These are phyloP conservation scores for Colletotrichum liriopes DNA, from an alignment of 2,329 filamentous ascomycete species.

Conservation along the genomic window DNA sequence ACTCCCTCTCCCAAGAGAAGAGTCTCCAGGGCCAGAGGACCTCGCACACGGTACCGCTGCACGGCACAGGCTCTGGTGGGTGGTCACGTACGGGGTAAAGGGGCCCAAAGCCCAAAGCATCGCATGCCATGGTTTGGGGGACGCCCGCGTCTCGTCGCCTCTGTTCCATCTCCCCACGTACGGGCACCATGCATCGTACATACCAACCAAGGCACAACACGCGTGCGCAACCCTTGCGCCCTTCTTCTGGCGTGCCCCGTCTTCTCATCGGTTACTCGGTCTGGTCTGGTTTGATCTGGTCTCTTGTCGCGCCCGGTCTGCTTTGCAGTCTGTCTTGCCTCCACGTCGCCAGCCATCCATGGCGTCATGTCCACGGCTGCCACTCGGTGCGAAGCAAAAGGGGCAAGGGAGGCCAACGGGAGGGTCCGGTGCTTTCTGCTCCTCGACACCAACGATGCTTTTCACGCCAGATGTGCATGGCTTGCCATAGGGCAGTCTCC, in stretches of 20 bases:
- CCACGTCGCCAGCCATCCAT: neutral
- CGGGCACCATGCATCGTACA: neutral
- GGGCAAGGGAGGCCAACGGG: neutral
- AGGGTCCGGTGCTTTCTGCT: neutral
- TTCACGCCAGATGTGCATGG: slow-evolving; percentile 9
- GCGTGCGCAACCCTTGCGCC: neutral
- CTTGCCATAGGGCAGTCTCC: slow-evolving; percentile 32
- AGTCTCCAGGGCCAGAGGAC: neutral
- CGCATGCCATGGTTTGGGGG: neutral
- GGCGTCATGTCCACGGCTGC: neutral
- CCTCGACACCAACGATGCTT: neutral
- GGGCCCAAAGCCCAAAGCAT: slow-evolving; percentile 12
- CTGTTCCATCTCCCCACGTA: neutral
- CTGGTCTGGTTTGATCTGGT: slow-evolving; percentile 5
- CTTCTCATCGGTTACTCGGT: slow-evolving; percentile 18
- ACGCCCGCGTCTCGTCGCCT: neutral
- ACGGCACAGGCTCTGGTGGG: slow-evolving; percentile 13
- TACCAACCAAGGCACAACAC: neutral
- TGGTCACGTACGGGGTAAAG: slow-evolving; percentile 17
- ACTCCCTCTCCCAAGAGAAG: neutral
- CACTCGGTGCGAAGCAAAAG: neutral
- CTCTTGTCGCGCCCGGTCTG: neutral
- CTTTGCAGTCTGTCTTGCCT: neutral
- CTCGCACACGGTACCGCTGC: slow-evolving; percentile 21
- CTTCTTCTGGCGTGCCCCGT: neutral